Conservation (phyloP, 2,329 filamentous ascomycete species). For the Myriosclerotinia curreyana region DNA sequence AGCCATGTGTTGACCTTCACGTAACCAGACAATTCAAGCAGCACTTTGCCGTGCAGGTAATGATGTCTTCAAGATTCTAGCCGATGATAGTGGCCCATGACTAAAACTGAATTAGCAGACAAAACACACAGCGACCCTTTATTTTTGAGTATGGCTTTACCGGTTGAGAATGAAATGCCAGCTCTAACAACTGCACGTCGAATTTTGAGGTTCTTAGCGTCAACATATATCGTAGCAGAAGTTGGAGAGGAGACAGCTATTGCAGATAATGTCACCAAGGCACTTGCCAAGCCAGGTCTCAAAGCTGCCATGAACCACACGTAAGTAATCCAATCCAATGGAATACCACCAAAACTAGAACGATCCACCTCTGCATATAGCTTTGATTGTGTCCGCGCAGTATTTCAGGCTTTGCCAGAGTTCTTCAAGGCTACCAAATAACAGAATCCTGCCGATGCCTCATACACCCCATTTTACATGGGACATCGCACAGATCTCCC, state of each 20-base stretch:
- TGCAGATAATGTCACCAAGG: slow-evolving; percentile 1
- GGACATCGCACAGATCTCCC: slow-evolving; percentile 2
- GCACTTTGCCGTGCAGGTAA: slow-evolving; percentile 7
- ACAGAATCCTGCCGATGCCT: neutral
- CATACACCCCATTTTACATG: slow-evolving; percentile 5
- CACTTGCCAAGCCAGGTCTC: neutral
- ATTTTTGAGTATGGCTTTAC: neutral
- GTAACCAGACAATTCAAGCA: neutral
- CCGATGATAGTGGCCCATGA: neutral
- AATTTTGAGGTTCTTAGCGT: slow-evolving; percentile 3
- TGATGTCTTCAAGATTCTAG: neutral
- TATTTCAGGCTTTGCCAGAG: neutral
- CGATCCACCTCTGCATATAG: neutral
- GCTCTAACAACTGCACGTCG: neutral
- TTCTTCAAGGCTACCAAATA: slow-evolving; percentile 2
- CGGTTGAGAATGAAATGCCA: neutral
- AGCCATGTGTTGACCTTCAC: neutral
- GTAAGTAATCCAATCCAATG: neutral
- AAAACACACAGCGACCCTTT: neutral
- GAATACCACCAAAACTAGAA: neutral
- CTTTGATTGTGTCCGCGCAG: neutral
- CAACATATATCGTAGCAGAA: neutral
- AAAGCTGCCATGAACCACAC: slow-evolving; percentile 12
- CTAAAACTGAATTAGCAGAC: neutral
- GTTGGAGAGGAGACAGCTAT: neutral